Evolutionary conservation across 2,329 filamentous ascomycete genomes (phyloP), one percentile per base, ranked within the genome.

Genomic region (Acarospora socialis): DNA sequence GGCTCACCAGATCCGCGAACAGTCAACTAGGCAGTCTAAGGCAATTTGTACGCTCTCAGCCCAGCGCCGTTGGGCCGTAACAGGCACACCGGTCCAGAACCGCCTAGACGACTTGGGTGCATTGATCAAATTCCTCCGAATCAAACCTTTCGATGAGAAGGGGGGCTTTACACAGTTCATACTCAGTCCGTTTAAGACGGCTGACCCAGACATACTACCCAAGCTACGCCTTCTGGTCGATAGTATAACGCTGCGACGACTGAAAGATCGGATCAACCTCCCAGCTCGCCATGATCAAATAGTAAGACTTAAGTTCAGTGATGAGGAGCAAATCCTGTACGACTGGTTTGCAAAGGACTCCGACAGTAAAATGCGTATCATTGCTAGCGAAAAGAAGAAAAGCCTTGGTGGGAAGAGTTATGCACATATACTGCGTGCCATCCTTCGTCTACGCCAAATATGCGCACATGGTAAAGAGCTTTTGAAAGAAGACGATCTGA

Each of bases 401-500:
- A 70, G 72, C 39, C 65, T 90, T 30, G 80, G 79, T 23, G 87
- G 86, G 24, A 82, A 78, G 43, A 79, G 81, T n/a, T 94, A 93
- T 49, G 86, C 90, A 28, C 82, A 93, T 45, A 90, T 98, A 28
- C 59, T 98, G 38, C 86, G 90, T 42, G 81, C 83, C 4, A 93
- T 98, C 48, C 68, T 92, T 43, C 78, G 87, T 18, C 70, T 98
- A 12, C 81, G 90, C 7, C 67, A 92, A 23, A 79, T 95, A 31
- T 94, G 86, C 49, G 90, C 86, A 1, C 87, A 94, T 51, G 90
- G 90, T n/a, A 80, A 79, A 42, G 87, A 95, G 38, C 68, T 98
- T 5, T 66, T 98, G 3, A 81, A 76, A 35, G 74, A 86, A 21
- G 78, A 87, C 13, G 87, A 95, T 46, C 61, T 92, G 27, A 74